A percentile compares a stretch with the other conserved stretches of the same genome.
These are phyloP conservation scores for Vaccinium darrowii DNA, from an alignment of 148 eudicot species.

Conservation along the genomic window DNA sequence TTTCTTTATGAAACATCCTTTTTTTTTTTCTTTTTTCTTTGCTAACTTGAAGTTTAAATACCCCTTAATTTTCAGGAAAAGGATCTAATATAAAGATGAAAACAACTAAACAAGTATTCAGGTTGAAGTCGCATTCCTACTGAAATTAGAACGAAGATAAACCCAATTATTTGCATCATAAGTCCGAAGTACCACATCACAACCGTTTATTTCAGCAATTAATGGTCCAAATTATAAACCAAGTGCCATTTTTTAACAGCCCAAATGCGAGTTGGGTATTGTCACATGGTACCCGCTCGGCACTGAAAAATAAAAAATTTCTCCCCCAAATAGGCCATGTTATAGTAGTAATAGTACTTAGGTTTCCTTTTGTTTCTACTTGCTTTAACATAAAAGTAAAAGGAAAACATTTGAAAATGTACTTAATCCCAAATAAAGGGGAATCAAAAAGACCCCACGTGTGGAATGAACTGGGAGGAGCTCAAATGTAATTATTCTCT, in stretches of 20 bases:
- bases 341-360: background rate
- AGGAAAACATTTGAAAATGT: background rate
- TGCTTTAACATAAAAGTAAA: background rate
- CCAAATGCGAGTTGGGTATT: no score
- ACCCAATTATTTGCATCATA: background rate
- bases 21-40: background rate
- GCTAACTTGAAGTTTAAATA: background rate
- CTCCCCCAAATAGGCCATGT: background rate
- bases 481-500: conserved; percentile 12
- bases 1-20: no score
- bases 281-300: no score
- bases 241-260: no score
- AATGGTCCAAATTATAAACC: no score
- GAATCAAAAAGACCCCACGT: conserved; percentile 35
- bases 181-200: no score
- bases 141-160: no score
- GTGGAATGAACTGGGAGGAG: conserved; percentile 21
- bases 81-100: background rate
- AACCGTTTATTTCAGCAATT: no score
- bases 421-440: background rate
- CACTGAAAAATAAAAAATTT: no score
- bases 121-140: background rate
- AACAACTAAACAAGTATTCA: background rate
- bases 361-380: background rate
- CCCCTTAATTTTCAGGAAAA: background rate